Conservation (phyloP, 192 early-diverging fungal species). For the Linnemannia zychae region DNA sequence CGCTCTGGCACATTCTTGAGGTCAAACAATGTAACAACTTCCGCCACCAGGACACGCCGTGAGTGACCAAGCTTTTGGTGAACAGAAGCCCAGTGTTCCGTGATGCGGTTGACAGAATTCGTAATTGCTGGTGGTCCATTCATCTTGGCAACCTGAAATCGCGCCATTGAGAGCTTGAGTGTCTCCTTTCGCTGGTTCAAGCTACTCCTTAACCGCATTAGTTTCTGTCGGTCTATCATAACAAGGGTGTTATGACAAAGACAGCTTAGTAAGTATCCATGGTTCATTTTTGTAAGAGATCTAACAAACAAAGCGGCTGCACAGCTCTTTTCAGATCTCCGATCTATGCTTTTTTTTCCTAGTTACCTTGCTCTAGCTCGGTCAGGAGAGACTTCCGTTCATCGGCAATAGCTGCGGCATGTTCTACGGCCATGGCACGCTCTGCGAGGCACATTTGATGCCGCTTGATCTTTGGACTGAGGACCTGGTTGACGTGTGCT, state of each 20-base stretch:
- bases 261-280: neutral
- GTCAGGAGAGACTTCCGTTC: conserved; percentile 17
- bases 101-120: conserved; percentile 36
- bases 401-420: conserved; percentile 24
- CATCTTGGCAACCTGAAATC: conserved; percentile 44
- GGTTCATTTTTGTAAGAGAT: neutral
- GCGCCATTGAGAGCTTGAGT: conserved; percentile 36
- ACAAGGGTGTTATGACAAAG: neutral
- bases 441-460: conserved; percentile 49
- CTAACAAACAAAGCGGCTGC: neutral
- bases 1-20: conserved; percentile 54
- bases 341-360: neutral
- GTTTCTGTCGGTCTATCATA: conserved; percentile 36
- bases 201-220: conserved; percentile 16
- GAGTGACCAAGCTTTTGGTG: conserved; percentile 59
- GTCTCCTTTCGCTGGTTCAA: conserved; percentile 51
- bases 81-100: conserved; percentile 57
- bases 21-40: conserved; percentile 66
- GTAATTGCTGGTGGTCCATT: conserved; percentile 40
- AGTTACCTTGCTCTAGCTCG: conserved; percentile 50
- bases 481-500: conserved; percentile 36
- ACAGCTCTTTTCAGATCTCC: neutral
- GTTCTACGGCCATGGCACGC: conserved; percentile 41
- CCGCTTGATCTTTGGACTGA: conserved; percentile 47
- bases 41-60: conserved; percentile 62